A percentile compares a stretch with the other conserved stretches of the same genome.
Evolutionary conservation across 73 alveolate genomes (phyloP).

Genomic region (Symbiodinium pilosum): DNA sequence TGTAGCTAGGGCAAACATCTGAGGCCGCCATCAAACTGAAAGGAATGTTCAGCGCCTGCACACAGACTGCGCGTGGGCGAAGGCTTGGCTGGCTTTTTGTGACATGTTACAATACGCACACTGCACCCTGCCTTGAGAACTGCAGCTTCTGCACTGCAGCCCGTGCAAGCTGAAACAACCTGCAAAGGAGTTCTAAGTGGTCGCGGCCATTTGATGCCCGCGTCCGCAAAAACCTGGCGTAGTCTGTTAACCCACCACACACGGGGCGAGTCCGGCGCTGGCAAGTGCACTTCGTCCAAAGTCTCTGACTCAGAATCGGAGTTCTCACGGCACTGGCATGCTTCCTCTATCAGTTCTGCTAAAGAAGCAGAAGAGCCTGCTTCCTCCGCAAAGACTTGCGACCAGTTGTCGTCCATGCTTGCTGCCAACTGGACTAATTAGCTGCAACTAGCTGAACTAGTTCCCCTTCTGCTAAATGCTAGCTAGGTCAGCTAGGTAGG

Average conservation of each 20-base stretch:
- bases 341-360: background rate
- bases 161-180: constrained; percentile 1
- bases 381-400: background rate
- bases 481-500: background rate
- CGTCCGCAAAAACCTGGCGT: background rate
- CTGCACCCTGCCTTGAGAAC: constrained; percentile 27
- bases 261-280: background rate
- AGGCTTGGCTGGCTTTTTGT: too few species aligned
- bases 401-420: background rate
- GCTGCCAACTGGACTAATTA: background rate
- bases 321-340: background rate
- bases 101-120: background rate
- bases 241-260: background rate
- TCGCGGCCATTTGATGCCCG: constrained; percentile 2
- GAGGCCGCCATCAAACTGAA: background rate
- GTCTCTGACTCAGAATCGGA: background rate
- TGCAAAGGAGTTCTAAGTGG: background rate
- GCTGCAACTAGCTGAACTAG: background rate
- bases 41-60: background rate
- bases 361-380: background rate
- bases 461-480: background rate
- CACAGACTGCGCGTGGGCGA: background rate
- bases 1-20: background rate
- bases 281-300: background rate
- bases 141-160: constrained; percentile 15